These are phyloP conservation scores for Dorcoceras hygrometricum DNA, from an alignment of 257 asterid genomes.

Conservation along the genomic window DNA sequence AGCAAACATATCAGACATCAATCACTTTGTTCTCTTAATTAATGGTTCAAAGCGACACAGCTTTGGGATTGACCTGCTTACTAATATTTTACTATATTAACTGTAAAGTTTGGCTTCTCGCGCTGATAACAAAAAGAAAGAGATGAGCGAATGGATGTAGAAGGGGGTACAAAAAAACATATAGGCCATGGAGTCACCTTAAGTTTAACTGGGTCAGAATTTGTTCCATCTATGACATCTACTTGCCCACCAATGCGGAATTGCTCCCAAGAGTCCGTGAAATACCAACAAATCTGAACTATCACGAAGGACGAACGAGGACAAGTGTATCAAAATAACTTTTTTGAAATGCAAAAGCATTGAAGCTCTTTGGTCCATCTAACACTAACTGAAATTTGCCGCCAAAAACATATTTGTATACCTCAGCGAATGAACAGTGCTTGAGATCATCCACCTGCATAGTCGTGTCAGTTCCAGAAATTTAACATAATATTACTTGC, in stretches of 20 bases:
- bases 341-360: conserved; percentile 2
- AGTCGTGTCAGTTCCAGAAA: not conserved
- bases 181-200: conserved; percentile 36
- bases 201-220: conserved; percentile 58
- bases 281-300: conserved; percentile 87
- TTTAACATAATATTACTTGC: not conserved
- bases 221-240: conserved; percentile 63
- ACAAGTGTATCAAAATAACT: not conserved
- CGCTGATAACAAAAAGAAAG: not conserved
- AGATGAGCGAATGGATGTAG: not conserved
- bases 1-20: no score
- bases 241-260: conserved; percentile 70
- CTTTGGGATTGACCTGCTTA: not conserved
- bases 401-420: conserved; percentile 19
- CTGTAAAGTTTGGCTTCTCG: no score
- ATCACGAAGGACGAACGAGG: conserved; percentile 1
- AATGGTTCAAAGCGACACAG: not conserved
- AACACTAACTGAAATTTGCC: not conserved
- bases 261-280: conserved; percentile 94
- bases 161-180: not conserved
- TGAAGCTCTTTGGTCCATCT: not conserved
- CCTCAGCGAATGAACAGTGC: conserved; percentile 86
- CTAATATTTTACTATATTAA: not conserved
- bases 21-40: not conserved
- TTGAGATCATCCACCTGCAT: conserved; percentile 81